Conservation (phyloP, 805 yeast species). For the Barnettozyma wickerhamii region DNA sequence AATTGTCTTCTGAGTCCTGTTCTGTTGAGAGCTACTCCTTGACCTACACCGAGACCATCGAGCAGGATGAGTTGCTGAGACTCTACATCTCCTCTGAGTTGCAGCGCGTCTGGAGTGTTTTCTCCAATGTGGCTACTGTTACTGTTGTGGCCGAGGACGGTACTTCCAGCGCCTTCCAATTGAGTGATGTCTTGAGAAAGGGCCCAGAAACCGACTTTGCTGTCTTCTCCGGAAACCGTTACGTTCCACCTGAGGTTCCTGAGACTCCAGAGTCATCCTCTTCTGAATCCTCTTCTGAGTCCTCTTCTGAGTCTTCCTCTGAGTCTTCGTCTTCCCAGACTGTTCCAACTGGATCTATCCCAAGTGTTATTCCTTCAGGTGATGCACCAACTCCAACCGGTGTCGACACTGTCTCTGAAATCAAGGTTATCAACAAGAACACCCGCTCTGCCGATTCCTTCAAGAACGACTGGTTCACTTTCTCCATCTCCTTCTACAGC, state of each 20-base stretch:
- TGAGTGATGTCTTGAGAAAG: neutral
- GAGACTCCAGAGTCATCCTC: no score
- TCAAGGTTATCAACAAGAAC: conserved; percentile 2
- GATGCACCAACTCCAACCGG: conserved; percentile 8
- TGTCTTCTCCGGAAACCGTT: no score
- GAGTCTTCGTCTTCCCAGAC: neutral
- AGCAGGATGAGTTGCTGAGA: neutral
- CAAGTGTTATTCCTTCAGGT: conserved; percentile 3
- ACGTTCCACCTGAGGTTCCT: no score
- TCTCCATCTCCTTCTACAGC: conserved; percentile 1
- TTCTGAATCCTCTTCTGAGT: neutral
- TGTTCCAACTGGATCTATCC: neutral
- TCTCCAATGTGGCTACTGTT: neutral
- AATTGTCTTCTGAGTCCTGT: neutral
- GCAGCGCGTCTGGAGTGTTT: neutral
- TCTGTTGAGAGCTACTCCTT: neutral
- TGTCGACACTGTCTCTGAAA: conserved; percentile 1
- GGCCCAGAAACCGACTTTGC: neutral
- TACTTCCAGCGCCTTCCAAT: neutral
- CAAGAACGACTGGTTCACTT: conserved; percentile 5
- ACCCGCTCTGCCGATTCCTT: neutral
- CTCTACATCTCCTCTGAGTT: neutral
- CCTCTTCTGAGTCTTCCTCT: neutral
- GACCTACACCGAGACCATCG: neutral
- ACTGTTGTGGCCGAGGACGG: conserved; percentile 1